Conservation (phyloP, 257 asterid species). For the Primulina tabacum region DNA sequence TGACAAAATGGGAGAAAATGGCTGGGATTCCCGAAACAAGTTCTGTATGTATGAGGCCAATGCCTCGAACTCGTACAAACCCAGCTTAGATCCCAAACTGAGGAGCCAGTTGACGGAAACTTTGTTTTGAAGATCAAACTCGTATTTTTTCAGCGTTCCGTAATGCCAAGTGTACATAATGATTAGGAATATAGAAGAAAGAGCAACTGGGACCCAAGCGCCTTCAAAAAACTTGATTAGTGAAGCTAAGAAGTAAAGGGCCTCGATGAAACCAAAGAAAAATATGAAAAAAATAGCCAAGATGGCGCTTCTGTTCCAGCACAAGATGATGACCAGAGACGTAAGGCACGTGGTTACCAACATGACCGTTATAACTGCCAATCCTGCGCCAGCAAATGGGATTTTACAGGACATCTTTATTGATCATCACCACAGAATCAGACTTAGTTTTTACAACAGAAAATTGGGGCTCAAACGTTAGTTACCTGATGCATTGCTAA, state of each 20-base stretch:
- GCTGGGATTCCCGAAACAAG: slow-evolving; percentile 95
- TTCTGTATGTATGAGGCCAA: slow-evolving; percentile 91
- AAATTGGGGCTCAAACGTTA: too few species aligned
- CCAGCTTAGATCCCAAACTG: slow-evolving; percentile 72
- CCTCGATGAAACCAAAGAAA: slow-evolving; percentile 90
- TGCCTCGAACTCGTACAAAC: slow-evolving; percentile 80
- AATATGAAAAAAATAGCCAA: slow-evolving; percentile 67
- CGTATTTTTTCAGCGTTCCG: slow-evolving; percentile 76
- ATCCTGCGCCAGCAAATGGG: slow-evolving; percentile 44
- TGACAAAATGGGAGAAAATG: slow-evolving; percentile 80
- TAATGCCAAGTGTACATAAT: slow-evolving; percentile 87
- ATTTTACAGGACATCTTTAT: too few species aligned
- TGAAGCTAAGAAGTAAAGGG: slow-evolving; percentile 92
- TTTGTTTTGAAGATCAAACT: slow-evolving; percentile 82
- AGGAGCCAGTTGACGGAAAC: slow-evolving; percentile 87
- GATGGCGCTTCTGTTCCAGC: slow-evolving; percentile 64
- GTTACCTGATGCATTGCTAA: slow-evolving; percentile 92
- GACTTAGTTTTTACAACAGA: too few species aligned
- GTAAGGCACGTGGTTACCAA: slow-evolving; percentile 88
- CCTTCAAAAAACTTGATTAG: slow-evolving; percentile 92
- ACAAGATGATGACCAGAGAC: slow-evolving; percentile 83
- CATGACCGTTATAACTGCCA: slow-evolving; percentile 96
- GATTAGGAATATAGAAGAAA: slow-evolving; percentile 60
- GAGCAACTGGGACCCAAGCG: slow-evolving; percentile 90
- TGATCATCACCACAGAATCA: too few species aligned